Conservation (phyloP, 1,284 basidiomycete genomes). For the Apiotrichum porosum region DNA sequence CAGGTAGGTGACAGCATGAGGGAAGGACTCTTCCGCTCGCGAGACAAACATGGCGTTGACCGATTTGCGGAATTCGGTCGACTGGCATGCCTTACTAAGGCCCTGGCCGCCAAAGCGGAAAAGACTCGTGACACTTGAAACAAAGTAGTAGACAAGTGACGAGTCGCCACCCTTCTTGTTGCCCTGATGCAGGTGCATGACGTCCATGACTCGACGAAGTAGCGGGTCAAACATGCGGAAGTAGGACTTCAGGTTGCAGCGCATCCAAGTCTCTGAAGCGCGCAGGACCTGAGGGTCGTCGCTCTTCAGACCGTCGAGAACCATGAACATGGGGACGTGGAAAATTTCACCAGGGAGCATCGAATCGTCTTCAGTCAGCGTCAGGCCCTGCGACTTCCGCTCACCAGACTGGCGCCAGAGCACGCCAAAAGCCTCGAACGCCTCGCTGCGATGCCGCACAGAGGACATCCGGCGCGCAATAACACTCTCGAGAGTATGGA, state of each 20-base stretch:
- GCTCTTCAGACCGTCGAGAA: conserved; percentile 74
- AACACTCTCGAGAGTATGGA: conserved; percentile 58
- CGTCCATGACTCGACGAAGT: conserved; percentile 55
- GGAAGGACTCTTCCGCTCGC: conserved; percentile 6
- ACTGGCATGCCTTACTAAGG: conserved; percentile 32
- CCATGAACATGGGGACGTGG: conserved; percentile 77
- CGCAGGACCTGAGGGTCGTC: conserved; percentile 68
- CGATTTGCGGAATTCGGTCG: conserved; percentile 21
- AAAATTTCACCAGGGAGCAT: conserved; percentile 73
- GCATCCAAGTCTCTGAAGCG: conserved; percentile 90
- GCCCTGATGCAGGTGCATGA: neutral
- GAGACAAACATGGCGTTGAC: conserved; percentile 9
- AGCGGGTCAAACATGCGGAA: conserved; percentile 82
- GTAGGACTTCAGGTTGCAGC: conserved; percentile 85
- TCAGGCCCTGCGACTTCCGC: conserved; percentile 17
- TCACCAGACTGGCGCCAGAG: conserved; percentile 84
- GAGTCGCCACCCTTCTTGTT: conserved; percentile 6
- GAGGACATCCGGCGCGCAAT: conserved; percentile 51
- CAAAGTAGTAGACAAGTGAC: conserved; percentile 20
- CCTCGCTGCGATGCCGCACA: conserved; percentile 41
- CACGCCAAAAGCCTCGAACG: conserved; percentile 83
- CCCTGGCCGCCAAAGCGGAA: conserved; percentile 83
- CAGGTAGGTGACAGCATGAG: conserved; percentile 12
- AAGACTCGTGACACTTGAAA: conserved; percentile 68
- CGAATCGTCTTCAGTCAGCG: conserved; percentile 62